phyloP scores from a whole-genome alignment of 306 rosid genomes.

The Calophaca sinica region DNA sequence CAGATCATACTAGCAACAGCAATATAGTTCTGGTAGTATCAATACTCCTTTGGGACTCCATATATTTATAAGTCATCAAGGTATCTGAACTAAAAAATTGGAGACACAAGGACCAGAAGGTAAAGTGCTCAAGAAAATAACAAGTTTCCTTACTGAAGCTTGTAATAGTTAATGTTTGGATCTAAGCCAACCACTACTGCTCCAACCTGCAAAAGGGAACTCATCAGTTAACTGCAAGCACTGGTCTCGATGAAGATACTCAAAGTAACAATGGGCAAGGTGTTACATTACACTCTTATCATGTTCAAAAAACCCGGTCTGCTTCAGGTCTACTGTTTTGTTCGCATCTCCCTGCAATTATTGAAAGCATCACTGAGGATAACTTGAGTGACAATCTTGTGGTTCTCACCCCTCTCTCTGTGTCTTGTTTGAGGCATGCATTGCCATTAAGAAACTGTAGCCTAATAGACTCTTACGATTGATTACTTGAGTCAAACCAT shows the following conservation, averaged over 20 bases:
- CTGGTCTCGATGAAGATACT: slow-evolving; percentile 35
- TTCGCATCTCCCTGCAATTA: slow-evolving; percentile 81
- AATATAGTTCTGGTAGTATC: slow-evolving; percentile 14
- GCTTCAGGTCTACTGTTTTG: slow-evolving; percentile 62
- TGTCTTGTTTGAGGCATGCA: slow-evolving; percentile 8
- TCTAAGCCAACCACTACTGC: slow-evolving; percentile 97
- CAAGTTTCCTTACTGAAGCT: slow-evolving; percentile 82
- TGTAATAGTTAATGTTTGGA: slow-evolving; percentile 85
- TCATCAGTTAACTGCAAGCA: slow-evolving; percentile 41
- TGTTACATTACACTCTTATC: slow-evolving; percentile 85
- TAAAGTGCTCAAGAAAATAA: slow-evolving; percentile 16
- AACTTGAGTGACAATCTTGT: slow-evolving; percentile 25
- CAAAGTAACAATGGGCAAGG: slow-evolving; percentile 44
- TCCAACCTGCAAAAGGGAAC: slow-evolving; percentile 77
- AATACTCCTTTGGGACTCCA: slow-evolving; percentile 5
- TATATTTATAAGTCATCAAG: slow-evolving; percentile 15
- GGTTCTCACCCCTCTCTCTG: slow-evolving; percentile 35
- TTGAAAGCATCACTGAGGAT: slow-evolving; percentile 49
- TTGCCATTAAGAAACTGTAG: slow-evolving; percentile 26
- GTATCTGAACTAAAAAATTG: slow-evolving; percentile 29
- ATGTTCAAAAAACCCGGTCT: slow-evolving; percentile 68
- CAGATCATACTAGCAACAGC: slow-evolving; percentile 17
- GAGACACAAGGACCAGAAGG: slow-evolving; percentile 33
- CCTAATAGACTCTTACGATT: slow-evolving; percentile 11
- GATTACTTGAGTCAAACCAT: slow-evolving; percentile 6